Evolutionary conservation across 2,329 filamentous ascomycete species (phyloP).

Genomic region (Arthrobotrys sphaeroides): DNA sequence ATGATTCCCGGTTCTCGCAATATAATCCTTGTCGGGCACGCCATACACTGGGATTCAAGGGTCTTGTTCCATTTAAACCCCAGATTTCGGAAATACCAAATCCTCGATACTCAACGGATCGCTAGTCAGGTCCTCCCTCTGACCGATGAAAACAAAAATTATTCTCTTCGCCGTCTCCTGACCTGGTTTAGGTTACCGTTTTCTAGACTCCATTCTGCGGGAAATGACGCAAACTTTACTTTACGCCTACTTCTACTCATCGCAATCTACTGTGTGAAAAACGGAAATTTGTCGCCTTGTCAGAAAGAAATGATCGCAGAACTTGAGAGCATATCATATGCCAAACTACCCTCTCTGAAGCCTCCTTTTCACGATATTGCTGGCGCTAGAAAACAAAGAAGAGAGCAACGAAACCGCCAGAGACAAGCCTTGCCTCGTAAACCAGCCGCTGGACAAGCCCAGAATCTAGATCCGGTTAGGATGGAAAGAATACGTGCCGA

Average conservation of each 20-base stretch:
- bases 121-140: background rate
- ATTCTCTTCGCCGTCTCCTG: background rate
- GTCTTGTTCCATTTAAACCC: background rate
- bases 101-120: background rate
- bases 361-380: background rate
- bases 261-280: background rate
- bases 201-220: slow-evolving; percentile 12
- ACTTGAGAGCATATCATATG: background rate
- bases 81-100: background rate
- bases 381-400: background rate
- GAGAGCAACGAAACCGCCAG: background rate
- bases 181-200: background rate
- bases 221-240: slow-evolving; percentile 15
- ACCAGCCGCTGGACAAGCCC: too few species aligned
- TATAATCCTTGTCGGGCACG: slow-evolving; percentile 18
- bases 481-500: background rate
- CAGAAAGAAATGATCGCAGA: background rate
- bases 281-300: background rate
- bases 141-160: background rate
- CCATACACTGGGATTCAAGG: background rate
- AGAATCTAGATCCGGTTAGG: background rate
- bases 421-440: too few species aligned
- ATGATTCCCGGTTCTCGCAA: slow-evolving; percentile 3
- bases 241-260: slow-evolving; percentile 6
- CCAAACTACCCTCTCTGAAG: background rate